Evolutionary conservation across 352 stramenopile genomes (phyloP).

Genomic region (Globisporangium cylindrosporum): DNA sequence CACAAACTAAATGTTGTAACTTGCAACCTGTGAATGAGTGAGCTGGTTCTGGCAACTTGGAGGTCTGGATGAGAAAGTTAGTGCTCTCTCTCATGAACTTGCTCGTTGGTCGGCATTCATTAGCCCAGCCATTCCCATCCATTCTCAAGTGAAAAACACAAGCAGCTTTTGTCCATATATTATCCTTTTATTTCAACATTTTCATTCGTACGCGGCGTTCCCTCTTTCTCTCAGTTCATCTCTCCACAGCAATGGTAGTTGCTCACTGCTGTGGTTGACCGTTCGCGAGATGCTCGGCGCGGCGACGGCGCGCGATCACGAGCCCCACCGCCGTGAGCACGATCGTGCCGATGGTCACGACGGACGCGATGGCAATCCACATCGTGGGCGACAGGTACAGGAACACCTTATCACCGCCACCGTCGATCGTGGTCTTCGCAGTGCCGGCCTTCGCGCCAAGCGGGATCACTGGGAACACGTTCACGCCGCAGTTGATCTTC

Average conservation of each 20-base stretch:
- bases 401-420: conserved; percentile 41
- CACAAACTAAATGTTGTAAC: neutral
- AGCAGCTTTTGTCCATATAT: conserved; percentile 8
- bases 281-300: conserved; percentile 4
- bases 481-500: conserved; percentile 80
- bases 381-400: conserved; percentile 26
- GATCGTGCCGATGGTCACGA: conserved; percentile 16
- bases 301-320: conserved; percentile 22
- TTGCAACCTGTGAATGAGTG: neutral
- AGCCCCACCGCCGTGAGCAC: conserved; percentile 31
- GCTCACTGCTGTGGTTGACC: conserved; percentile 2
- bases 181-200: conserved; percentile 14
- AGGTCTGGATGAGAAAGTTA: neutral
- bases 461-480: conserved; percentile 69
- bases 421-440: conserved; percentile 45
- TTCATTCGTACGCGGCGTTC: conserved; percentile 5
- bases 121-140: neutral
- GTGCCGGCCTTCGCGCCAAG: conserved; percentile 44
- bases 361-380: conserved; percentile 33
- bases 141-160: neutral
- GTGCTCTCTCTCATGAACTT: neutral
- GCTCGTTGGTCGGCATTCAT: too few relatives aligned
- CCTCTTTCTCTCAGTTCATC: too few relatives aligned
- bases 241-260: neutral
- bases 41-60: neutral